These are phyloP conservation scores for Termitomyces sp. DNA, from an alignment of 768 basidiomycete genomes.

Conservation along the genomic window DNA sequence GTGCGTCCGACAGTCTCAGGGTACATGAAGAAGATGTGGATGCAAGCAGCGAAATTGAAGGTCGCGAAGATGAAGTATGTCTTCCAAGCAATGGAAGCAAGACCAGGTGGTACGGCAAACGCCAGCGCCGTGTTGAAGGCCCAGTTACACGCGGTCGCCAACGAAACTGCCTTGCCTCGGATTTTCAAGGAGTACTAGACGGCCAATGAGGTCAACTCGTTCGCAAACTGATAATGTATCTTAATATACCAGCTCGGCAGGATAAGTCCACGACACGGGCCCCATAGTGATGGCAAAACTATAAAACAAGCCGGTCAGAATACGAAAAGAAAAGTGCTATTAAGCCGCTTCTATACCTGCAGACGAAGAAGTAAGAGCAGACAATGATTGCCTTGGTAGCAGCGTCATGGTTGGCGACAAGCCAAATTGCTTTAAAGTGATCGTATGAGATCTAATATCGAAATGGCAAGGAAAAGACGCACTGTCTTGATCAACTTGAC, in stretches of 20 bases:
- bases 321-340: background rate
- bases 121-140: constrained; percentile 73
- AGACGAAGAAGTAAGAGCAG: constrained; percentile 76
- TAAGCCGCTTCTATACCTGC: constrained; percentile 31
- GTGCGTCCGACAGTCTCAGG: constrained; percentile 74
- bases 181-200: constrained; percentile 57
- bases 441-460: background rate
- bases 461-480: background rate
- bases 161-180: constrained; percentile 55
- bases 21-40: constrained; percentile 78
- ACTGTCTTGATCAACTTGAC: constrained; percentile 34
- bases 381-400: constrained; percentile 74
- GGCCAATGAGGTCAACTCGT: background rate
- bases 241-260: constrained; percentile 55
- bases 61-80: constrained; percentile 78
- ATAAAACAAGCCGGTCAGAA: background rate
- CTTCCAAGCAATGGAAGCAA: constrained; percentile 67
- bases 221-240: background rate
- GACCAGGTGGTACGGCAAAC: constrained; percentile 72
- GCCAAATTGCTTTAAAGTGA: constrained; percentile 36
- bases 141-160: constrained; percentile 61
- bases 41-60: constrained; percentile 71
- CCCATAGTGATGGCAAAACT: constrained; percentile 74
- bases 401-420: constrained; percentile 52
- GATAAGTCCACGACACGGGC: constrained; percentile 75